Evolutionary conservation across 176 grass and related monocot genomes (phyloP), one percentile per base, ranked within the genome.

Genomic region (Panicum miliaceum): DNA sequence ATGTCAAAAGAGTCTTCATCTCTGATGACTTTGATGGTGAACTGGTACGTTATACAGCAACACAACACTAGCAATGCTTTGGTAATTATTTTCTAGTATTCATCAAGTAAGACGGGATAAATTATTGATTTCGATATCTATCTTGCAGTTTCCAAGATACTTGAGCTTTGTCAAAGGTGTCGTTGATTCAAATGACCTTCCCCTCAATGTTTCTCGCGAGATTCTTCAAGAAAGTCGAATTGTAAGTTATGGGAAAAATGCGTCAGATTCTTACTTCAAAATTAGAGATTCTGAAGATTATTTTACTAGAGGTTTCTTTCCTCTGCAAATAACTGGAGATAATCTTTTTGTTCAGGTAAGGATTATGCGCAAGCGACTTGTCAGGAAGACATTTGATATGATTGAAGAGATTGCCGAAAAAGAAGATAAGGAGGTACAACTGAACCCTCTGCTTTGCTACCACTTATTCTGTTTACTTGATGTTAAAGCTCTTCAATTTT

Each of bases 311-410:
- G 51, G 23, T 5, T 50, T 52, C 18, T 25, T 59, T 36, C n/a
- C 7, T 38, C 9, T 84, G 1, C 7, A 25, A 3, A 62, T 46
- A n/a, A 81, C 7, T 16, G 6, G 20, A 68, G 12, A 29, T 35
- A 78, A 71, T 64, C 12, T 66, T 32, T 82, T 8, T 23, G 15
- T 80, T 58, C 79, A 96, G 94, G 91, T 96, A 64, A 89, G 94
- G 62, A 97, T 97, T 68, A 97, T 97, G 94, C 87, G 91, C 4
- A 97, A 97, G 84, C 80, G 94, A 62, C 94, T 97, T 81, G 94
- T 97, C 36, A 85, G 91, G 75, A 97, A 97, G 79, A 97, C 91
- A n/a, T 97, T 94, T 86, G 91, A 97, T 89, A 97, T 97, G 94
- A 94, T 97, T 68, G 87, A 97, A 88, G 94, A 97, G 47, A 70